Conservation (phyloP, 345 rosid species). For the Sonneratia alba region DNA sequence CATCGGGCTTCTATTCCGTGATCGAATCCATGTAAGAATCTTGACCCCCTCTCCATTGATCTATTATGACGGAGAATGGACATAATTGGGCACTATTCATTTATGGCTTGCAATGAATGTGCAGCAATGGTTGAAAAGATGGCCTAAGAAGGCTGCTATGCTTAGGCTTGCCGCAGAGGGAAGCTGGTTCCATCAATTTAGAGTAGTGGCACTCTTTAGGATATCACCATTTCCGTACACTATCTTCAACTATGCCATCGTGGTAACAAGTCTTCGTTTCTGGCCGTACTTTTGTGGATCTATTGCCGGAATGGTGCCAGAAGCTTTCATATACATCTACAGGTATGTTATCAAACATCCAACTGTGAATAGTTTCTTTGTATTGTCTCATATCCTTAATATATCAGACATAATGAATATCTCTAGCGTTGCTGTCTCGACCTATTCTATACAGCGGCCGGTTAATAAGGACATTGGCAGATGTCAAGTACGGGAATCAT, state of each 20-base stretch:
- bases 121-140: conserved; percentile 90
- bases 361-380: background rate
- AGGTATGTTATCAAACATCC: conserved; percentile 33
- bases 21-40: conserved; percentile 74
- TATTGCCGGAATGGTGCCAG: conserved; percentile 89
- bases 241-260: conserved; percentile 87
- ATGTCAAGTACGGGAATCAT: conserved; percentile 56
- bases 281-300: conserved; percentile 92
- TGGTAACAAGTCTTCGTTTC: conserved; percentile 72
- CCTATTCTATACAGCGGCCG: conserved; percentile 50
- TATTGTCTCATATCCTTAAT: too few species aligned
- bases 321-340: conserved; percentile 91
- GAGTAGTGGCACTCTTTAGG: conserved; percentile 81
- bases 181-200: conserved; percentile 89
- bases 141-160: conserved; percentile 86
- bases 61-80: background rate
- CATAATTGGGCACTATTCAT: background rate
- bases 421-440: background rate
- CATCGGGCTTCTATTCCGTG: conserved; percentile 76
- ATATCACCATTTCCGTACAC: conserved; percentile 98
- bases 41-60: background rate
- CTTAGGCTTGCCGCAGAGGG: conserved; percentile 89
- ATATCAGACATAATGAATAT: too few species aligned
- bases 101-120: conserved; percentile 3
- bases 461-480: conserved; percentile 57